Percentiles rank a stretch among this genome's conserved stretches.
Evolutionary conservation across 805 yeast species (phyloP).

Genomic region (Scheffersomyces ergatensis): DNA sequence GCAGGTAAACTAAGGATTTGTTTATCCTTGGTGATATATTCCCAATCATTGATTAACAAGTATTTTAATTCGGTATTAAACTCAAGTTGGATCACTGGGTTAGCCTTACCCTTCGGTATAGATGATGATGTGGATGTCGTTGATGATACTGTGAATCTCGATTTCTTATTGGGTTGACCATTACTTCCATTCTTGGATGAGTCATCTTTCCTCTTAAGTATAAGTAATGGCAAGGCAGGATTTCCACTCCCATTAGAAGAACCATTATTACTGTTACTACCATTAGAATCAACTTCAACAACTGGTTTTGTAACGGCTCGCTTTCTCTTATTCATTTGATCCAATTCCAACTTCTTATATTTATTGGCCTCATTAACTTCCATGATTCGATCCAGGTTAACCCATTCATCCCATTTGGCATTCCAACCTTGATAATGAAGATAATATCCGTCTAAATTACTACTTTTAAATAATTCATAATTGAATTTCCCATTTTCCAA

Average conservation of each 20-base stretch:
- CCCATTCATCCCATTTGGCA: conserved; percentile 97
- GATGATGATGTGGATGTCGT: conserved; percentile 3
- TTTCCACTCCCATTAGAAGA: neutral
- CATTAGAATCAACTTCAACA: neutral
- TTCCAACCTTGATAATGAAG: conserved; percentile 97
- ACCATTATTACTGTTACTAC: neutral
- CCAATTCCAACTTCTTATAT: conserved; percentile 64
- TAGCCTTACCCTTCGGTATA: conserved; percentile 17
- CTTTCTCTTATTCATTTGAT: conserved; percentile 20
- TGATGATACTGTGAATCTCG: neutral
- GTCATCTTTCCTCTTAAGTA: neutral
- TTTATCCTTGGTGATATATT: conserved; percentile 76
- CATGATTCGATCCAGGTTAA: conserved; percentile 62
- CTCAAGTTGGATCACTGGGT: conserved; percentile 5
- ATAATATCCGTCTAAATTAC: conserved; percentile 44
- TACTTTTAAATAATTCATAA: conserved; percentile 10
- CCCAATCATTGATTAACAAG: conserved; percentile 90
- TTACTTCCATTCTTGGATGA: neutral
- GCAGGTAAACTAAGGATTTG: conserved; percentile 68
- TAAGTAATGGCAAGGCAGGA: neutral
- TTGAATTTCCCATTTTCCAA: neutral
- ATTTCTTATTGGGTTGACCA: neutral
- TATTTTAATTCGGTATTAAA: conserved; percentile 64
- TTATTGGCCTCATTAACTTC: conserved; percentile 67
- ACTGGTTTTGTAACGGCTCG: conserved; percentile 1